These are phyloP conservation scores for Fusarium sp. DNA, from an alignment of 2,329 filamentous ascomycete species.

Conservation along the genomic window DNA sequence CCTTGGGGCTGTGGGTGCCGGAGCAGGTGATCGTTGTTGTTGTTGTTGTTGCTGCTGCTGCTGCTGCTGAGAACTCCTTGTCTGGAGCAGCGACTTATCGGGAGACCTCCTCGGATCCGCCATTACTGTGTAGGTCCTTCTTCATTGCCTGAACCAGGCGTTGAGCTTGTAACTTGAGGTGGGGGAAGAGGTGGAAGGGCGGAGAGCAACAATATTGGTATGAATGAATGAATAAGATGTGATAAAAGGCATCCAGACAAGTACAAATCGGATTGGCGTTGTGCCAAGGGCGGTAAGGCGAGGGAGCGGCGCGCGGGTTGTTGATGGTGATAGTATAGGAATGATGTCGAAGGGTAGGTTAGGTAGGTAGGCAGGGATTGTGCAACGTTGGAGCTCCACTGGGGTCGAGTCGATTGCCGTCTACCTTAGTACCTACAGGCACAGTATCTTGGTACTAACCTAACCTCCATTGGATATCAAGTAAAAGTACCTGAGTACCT, in stretches of 20 bases:
- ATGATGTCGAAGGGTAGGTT: conserved; percentile 38
- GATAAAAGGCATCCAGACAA: conserved; percentile 7
- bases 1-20: conserved; percentile 44
- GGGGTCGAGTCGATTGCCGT: conserved; percentile 7
- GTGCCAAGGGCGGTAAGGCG: conserved; percentile 20
- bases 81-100: conserved; percentile 53
- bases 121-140: conserved; percentile 55
- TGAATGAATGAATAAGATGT: conserved; percentile 2
- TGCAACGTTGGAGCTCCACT: conserved; percentile 32
- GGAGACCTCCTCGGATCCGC: conserved; percentile 57
- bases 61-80: conserved; percentile 56
- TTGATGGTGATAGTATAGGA: conserved; percentile 21
- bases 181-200: conserved; percentile 18
- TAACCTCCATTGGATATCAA: too few relatives aligned
- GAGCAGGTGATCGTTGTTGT: conserved; percentile 58
- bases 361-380: conserved; percentile 28
- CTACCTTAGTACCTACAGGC: neutral
- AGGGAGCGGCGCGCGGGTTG: conserved; percentile 20
- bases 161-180: conserved; percentile 24
- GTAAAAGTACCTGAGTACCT: conserved; percentile 31
- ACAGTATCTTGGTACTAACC: too few relatives aligned
- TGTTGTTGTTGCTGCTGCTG: conserved; percentile 58
- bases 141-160: conserved; percentile 50
- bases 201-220: conserved; percentile 5
- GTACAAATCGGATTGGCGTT: conserved; percentile 28